Percentiles rank a stretch among this genome's conserved stretches.
Evolutionary conservation across 2,329 filamentous ascomycete genomes (phyloP).

Genomic region (Calonectria crousiana): DNA sequence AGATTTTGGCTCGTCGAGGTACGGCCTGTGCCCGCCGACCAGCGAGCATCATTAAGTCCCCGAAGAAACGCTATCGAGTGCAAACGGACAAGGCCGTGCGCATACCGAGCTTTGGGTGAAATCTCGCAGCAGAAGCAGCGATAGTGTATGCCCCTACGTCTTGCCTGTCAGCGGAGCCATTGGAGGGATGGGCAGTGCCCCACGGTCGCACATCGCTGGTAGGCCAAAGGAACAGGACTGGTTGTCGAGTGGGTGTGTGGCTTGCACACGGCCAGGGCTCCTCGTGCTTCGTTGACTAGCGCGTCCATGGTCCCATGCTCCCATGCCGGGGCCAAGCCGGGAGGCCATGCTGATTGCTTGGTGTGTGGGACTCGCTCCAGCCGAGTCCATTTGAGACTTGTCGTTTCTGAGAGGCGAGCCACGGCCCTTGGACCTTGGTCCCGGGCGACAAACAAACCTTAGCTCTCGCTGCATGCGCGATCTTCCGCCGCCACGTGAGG

Average conservation of each 20-base stretch:
- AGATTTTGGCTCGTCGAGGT: constrained; percentile 17
- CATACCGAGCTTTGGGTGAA: background rate
- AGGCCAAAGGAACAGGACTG: constrained; percentile 34
- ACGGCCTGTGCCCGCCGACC: background rate
- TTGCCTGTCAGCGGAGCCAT: background rate
- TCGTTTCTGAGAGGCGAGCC: constrained; percentile 22
- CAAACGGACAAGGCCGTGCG: background rate
- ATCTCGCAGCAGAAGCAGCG: background rate
- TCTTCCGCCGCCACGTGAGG: constrained; percentile 52
- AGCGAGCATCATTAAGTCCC: constrained; percentile 8
- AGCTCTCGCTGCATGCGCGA: constrained; percentile 47
- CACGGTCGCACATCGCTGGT: constrained; percentile 27
- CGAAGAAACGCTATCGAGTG: background rate
- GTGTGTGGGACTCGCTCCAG: constrained; percentile 16
- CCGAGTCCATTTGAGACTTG: constrained; percentile 24
- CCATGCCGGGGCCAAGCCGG: constrained; percentile 34
- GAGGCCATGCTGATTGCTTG: constrained; percentile 20
- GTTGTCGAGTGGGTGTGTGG: constrained; percentile 37
- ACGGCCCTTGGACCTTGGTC: constrained; percentile 12
- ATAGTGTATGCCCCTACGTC: background rate
- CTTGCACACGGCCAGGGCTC: constrained; percentile 45
- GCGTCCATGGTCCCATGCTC: constrained; percentile 36
- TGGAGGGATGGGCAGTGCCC: background rate
- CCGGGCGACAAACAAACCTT: constrained; percentile 37
- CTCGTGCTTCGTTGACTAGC: constrained; percentile 47